Evolutionary conservation across 306 rosid species (phyloP).

Genomic region (Glycine soja): DNA sequence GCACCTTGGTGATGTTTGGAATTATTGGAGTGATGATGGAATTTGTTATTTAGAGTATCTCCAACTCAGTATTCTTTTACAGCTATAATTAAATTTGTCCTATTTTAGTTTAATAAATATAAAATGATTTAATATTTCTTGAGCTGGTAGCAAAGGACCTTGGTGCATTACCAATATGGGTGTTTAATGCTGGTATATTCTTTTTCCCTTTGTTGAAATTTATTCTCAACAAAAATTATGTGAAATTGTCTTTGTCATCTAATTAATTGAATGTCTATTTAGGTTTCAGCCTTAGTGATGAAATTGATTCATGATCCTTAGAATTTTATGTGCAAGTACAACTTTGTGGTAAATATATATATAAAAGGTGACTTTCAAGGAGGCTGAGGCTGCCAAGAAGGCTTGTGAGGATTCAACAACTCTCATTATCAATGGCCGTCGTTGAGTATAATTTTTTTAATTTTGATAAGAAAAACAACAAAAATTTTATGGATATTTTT

Average conservation of each 20-base stretch:
- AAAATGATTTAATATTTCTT: not conserved
- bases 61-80: no score
- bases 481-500: no score
- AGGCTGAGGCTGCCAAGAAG: no score
- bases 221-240: not conserved
- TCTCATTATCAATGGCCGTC: no score
- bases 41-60: no score
- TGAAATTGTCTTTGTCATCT: conserved; percentile 17
- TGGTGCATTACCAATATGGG: conserved; percentile 84
- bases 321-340: conserved; percentile 80
- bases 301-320: conserved; percentile 67
- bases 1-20: no score
- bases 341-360: no score
- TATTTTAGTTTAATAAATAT: not conserved
- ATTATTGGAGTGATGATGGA: no score
- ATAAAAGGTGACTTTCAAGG: no score
- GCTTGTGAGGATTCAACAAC: no score
- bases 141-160: conserved; percentile 88
- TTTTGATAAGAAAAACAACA: no score
- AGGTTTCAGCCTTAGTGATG: conserved; percentile 80
- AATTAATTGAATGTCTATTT: conserved; percentile 35
- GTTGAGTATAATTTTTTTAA: no score
- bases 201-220: not conserved
- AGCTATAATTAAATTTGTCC: not conserved
- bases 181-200: conserved; percentile 55